A percentile compares a stretch with the other conserved stretches of the same genome.
Conservation (phyloP, 495 filamentous ascomycete species). For the Chaetomium fimeti region DNA sequence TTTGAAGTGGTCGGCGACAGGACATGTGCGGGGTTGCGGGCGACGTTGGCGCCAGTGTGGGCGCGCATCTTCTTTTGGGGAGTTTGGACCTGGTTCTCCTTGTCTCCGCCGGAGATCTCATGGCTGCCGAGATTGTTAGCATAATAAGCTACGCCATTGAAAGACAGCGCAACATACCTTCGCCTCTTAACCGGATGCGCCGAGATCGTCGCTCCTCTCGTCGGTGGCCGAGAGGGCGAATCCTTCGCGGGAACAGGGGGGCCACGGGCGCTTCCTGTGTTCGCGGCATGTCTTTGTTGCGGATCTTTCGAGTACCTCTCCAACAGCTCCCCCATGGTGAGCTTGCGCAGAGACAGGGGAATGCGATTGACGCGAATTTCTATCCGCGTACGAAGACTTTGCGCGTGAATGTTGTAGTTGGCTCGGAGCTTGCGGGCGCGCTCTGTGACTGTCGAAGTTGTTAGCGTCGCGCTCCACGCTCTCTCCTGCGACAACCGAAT, state of each 20-base stretch:
- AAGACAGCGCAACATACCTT: slow-evolving; percentile 52
- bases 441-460: slow-evolving; percentile 68
- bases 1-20: slow-evolving; percentile 82
- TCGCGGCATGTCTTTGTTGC: slow-evolving; percentile 27
- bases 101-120: slow-evolving; percentile 65
- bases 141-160: background rate
- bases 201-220: slow-evolving; percentile 12
- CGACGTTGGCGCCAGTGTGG: slow-evolving; percentile 24
- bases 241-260: slow-evolving; percentile 43
- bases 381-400: slow-evolving; percentile 78
- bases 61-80: slow-evolving; percentile 46
- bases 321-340: slow-evolving; percentile 80
- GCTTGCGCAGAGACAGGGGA: slow-evolving; percentile 71
- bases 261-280: slow-evolving; percentile 9
- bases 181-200: slow-evolving; percentile 55
- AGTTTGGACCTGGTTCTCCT: slow-evolving; percentile 67
- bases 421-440: slow-evolving; percentile 86
- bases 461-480: slow-evolving; percentile 23
- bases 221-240: slow-evolving; percentile 18
- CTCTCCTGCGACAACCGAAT: background rate
- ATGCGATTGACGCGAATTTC: slow-evolving; percentile 96
- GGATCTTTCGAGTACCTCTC: slow-evolving; percentile 41
- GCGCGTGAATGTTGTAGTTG: slow-evolving; percentile 83
- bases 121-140: slow-evolving; percentile 48
- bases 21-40: slow-evolving; percentile 51